These are phyloP conservation scores for Pichia cabralensis DNA, from an alignment of 805 yeast species.

Conservation along the genomic window DNA sequence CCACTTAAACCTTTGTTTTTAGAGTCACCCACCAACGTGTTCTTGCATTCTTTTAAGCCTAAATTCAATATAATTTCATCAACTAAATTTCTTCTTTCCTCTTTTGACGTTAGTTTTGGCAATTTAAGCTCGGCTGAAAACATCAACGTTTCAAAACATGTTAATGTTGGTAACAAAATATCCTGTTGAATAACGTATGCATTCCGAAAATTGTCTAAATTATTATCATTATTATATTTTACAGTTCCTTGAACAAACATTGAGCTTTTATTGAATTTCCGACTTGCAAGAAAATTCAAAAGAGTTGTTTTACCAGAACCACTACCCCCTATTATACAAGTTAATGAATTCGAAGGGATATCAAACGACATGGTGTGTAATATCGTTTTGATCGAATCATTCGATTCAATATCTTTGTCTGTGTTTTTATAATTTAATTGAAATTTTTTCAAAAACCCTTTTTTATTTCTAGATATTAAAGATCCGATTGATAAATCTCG, in stretches of 20 bases:
- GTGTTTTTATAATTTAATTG: background rate
- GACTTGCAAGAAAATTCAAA: constrained; percentile 52
- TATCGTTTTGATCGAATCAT: constrained; percentile 26
- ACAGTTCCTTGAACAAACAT: constrained; percentile 30
- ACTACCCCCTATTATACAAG: constrained; percentile 82
- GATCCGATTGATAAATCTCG: constrained; percentile 18
- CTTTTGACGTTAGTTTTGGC: constrained; percentile 33
- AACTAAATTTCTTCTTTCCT: constrained; percentile 40
- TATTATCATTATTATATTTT: constrained; percentile 28
- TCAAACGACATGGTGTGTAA: constrained; percentile 47
- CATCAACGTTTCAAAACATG: constrained; percentile 59
- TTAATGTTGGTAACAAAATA: constrained; percentile 56
- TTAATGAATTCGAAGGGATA: constrained; percentile 47
- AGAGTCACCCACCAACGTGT: constrained; percentile 47
- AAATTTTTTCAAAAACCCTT: background rate
- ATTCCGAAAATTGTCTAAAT: constrained; percentile 24
- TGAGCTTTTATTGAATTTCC: constrained; percentile 28
- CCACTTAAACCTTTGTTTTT: constrained; percentile 62
- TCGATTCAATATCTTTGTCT: constrained; percentile 15
- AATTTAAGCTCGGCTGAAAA: constrained; percentile 66
- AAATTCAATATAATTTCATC: constrained; percentile 51
- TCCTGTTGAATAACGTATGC: constrained; percentile 77
- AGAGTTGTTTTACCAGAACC: constrained; percentile 84
- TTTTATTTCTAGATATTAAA: background rate
- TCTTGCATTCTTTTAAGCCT: constrained; percentile 54